Evolutionary conservation across 306 rosid species (phyloP).

Genomic region (Begonia fuchsioides): DNA sequence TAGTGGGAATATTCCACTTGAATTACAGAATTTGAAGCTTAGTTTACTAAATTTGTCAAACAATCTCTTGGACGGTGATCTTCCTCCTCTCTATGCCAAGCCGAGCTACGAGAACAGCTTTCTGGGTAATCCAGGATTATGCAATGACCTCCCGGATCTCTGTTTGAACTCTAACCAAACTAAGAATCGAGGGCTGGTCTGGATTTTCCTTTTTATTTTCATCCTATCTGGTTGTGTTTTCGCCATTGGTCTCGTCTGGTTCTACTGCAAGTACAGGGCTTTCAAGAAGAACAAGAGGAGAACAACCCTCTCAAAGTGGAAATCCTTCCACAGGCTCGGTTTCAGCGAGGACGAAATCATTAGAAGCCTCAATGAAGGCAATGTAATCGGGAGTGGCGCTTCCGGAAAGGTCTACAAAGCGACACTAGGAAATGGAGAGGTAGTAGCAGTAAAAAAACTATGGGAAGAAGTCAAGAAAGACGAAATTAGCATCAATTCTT

Average conservation of each 20-base stretch:
- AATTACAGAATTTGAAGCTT: conserved; percentile 58
- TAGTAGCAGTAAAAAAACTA: conserved; percentile 67
- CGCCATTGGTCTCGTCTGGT: conserved; percentile 41
- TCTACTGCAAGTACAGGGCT: conserved; percentile 34
- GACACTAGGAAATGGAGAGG: conserved; percentile 39
- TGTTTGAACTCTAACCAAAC: conserved; percentile 23
- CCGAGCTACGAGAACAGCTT: conserved; percentile 36
- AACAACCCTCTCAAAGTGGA: conserved; percentile 38
- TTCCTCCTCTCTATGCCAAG: conserved; percentile 54
- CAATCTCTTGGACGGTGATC: conserved; percentile 35
- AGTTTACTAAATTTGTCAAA: conserved; percentile 44
- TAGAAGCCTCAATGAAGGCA: conserved; percentile 44
- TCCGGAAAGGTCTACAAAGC: conserved; percentile 80
- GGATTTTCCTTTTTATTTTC: conserved; percentile 43
- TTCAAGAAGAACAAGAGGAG: conserved; percentile 40
- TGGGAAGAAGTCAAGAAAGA: conserved; percentile 29
- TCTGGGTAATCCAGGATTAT: conserved; percentile 51
- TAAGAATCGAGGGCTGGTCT: conserved; percentile 18
- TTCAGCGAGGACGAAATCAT: conserved; percentile 53
- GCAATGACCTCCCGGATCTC: conserved; percentile 32
- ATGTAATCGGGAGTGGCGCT: conserved; percentile 56
- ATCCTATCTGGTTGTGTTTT: conserved; percentile 43
- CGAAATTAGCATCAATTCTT: conserved; percentile 7
- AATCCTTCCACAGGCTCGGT: conserved; percentile 54
- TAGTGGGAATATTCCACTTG: conserved; percentile 40